Base-by-base conservation (phyloP, 176 grass and related monocot genomes). In the Saccharum spontaneum region DNA sequence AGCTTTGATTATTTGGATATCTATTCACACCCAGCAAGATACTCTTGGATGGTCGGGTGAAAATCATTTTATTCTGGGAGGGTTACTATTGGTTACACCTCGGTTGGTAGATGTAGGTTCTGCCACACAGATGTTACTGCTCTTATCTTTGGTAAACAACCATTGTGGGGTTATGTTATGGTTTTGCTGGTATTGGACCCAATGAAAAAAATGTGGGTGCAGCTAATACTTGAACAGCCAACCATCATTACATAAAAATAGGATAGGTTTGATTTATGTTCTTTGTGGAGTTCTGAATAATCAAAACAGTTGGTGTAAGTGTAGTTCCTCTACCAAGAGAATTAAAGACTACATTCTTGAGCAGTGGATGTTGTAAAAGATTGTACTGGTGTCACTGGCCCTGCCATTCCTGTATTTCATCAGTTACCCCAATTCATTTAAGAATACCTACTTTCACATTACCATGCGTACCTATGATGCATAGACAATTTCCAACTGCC, bases 1-100 rank as follows among this genome's bases (percentile, higher is more conserved):
- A n/a, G 10, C 14, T 87, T 84, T 68, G 38, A 54, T 86, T 30
- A 48, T 81, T 84, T 52, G 20, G 39, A 28, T 50, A 24, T 80
- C n/a, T 8, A 40, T 4, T 28, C 41, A 22, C n/a, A 28, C 52
- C 57, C 22, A 61, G 57, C 57, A 61, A 61, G 22, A 24, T 61
- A 24, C 57, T 61, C 57, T 61, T 61, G 57, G 57, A 61, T 24
- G 23, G 57, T 24, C 9, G 2, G 8, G 44, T 60, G 18, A 63
- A 63, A 65, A 68, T 37, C 36, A 20, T 41, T 84, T 72, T 78
- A 33, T 68, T 66, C 34, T 75, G 45, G 14, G 67, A 83, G 80
- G 20, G 22, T 70, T 71, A 68, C 45, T 24, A 9, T 67, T 30
- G 64, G 7, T 60, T 64, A 67, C 4, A 77, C 63, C 49, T 82